These are phyloP conservation scores for Madurella fahalii DNA, from an alignment of 2,329 filamentous ascomycete genomes.

Conservation along the genomic window DNA sequence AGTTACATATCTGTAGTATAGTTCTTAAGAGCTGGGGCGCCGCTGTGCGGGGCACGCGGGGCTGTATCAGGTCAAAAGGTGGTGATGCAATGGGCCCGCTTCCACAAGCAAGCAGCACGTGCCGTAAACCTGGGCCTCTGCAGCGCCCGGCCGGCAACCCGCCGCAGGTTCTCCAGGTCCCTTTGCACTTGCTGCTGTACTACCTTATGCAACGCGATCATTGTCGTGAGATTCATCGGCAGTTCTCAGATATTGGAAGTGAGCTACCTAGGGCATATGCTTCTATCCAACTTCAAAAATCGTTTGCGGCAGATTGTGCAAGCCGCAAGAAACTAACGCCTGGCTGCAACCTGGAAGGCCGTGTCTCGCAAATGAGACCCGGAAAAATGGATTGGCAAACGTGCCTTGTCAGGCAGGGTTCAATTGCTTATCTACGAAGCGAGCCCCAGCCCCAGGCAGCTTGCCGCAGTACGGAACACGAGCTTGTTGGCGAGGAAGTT, in stretches of 20 bases:
- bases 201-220: too few relatives aligned
- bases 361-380: neutral
- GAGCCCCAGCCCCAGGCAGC: neutral
- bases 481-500: neutral
- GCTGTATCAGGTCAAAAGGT: neutral
- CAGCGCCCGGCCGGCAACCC: too few relatives aligned
- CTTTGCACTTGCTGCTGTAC: too few relatives aligned
- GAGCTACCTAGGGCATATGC: too few relatives aligned
- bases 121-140: too few relatives aligned
- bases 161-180: too few relatives aligned
- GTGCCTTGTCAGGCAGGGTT: neutral
- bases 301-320: too few relatives aligned
- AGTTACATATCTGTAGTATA: neutral
- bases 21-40: neutral
- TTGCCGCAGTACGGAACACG: neutral
- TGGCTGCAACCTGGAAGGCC: neutral
- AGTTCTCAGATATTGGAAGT: too few relatives aligned
- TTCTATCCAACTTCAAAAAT: too few relatives aligned
- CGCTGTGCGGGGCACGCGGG: conserved; percentile 1
- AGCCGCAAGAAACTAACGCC: too few relatives aligned
- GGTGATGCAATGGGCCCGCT: conserved; percentile 13
- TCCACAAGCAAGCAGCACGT: too few relatives aligned
- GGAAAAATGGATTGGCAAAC: neutral
- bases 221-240: too few relatives aligned
- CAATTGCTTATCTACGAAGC: neutral